Evolutionary conservation across 768 basidiomycete species (phyloP).

Genomic region (Trametes villosa): DNA sequence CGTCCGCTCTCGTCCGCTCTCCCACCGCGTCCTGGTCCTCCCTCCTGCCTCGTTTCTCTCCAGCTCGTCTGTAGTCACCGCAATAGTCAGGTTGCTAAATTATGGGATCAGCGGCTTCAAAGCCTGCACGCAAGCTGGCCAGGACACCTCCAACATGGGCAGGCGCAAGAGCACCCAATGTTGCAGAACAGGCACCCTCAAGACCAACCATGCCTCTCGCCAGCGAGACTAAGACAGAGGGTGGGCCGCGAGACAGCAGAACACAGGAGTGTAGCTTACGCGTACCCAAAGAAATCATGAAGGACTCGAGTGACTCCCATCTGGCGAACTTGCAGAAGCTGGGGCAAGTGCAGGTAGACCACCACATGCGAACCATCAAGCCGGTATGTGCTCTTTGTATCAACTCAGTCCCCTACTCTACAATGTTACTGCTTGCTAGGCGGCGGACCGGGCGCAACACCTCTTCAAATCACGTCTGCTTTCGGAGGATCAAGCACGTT

Average conservation of each 20-base stretch:
- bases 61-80: background rate
- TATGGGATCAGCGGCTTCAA: conserved; percentile 71
- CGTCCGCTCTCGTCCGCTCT: background rate
- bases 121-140: conserved; percentile 59
- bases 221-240: conserved; percentile 56
- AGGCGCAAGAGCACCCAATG: conserved; percentile 44
- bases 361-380: conserved; percentile 55
- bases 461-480: conserved; percentile 58
- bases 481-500: conserved; percentile 59
- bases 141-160: conserved; percentile 52
- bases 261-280: background rate
- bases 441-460: conserved; percentile 40
- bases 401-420: background rate
- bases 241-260: conserved; percentile 31
- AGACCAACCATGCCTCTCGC: conserved; percentile 39
- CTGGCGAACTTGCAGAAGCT: conserved; percentile 67
- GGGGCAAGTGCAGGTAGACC: conserved; percentile 73
- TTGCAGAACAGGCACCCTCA: conserved; percentile 16
- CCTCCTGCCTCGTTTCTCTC: background rate
- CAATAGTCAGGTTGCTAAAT: background rate
- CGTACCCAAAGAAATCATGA: conserved; percentile 48
- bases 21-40: background rate
- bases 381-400: conserved; percentile 42
- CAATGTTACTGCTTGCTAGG: conserved; percentile 8
- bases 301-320: conserved; percentile 73